Percentiles rank a stretch among this genome's conserved stretches.
Evolutionary conservation across 2,329 filamentous ascomycete species (phyloP).

Genomic region (Hypocrella siamensis): DNA sequence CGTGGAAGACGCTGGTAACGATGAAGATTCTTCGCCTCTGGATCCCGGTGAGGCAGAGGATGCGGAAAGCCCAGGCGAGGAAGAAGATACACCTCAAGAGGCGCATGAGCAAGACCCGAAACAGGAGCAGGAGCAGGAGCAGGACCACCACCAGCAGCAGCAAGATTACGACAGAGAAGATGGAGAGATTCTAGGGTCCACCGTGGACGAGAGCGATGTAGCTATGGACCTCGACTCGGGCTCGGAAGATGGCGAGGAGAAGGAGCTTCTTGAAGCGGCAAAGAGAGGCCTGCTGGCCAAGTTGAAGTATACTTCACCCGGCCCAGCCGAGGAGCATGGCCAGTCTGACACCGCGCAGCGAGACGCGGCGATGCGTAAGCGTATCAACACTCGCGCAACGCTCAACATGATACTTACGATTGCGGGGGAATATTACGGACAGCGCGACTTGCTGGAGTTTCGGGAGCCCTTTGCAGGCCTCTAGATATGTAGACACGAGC

Average conservation of each 20-base stretch:
- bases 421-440: conserved; percentile 77
- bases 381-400: conserved; percentile 47
- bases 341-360: conserved; percentile 9
- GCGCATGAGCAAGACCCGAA: conserved; percentile 1
- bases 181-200: conserved; percentile 1
- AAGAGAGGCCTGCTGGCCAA: conserved; percentile 31
- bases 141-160: conserved; percentile 4
- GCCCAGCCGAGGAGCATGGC: conserved; percentile 11
- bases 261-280: conserved; percentile 27
- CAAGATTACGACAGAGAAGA: conserved; percentile 6
- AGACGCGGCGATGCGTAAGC: conserved; percentile 16
- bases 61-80: conserved; percentile 7
- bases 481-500: no score
- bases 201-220: conserved; percentile 14
- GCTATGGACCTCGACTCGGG: conserved; percentile 26
- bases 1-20: conserved; percentile 27
- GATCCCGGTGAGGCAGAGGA: conserved; percentile 16
- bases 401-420: conserved; percentile 86
- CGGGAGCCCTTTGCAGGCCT: conserved; percentile 43
- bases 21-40: conserved; percentile 18
- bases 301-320: conserved; percentile 15
- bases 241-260: conserved; percentile 16
- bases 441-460: conserved; percentile 68
- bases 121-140: conserved; percentile 5
- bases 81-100: conserved; percentile 2